These are phyloP conservation scores for Coniochaeta sp. DNA, from an alignment of 2,329 filamentous ascomycete genomes.

Conservation along the genomic window DNA sequence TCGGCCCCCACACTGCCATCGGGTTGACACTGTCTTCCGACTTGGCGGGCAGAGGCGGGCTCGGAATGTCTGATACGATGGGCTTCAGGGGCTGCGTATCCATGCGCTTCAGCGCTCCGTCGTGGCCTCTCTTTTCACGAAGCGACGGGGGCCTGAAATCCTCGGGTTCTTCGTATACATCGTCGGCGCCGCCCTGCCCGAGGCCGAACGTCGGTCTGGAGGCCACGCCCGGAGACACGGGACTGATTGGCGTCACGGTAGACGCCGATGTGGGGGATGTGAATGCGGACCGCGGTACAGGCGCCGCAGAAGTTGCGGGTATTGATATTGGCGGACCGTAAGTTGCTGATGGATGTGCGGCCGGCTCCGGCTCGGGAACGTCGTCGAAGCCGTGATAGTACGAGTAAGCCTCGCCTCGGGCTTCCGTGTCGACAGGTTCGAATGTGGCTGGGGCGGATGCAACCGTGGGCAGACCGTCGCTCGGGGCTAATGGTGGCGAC, in stretches of 20 bases:
- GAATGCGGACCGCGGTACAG: background rate
- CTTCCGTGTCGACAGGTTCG: constrained; percentile 12
- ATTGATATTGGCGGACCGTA: constrained; percentile 8
- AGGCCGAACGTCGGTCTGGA: background rate
- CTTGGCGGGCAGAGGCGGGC: constrained; percentile 10
- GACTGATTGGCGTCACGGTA: background rate
- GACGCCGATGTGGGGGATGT: background rate
- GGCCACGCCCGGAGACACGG: background rate
- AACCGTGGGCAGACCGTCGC: constrained; percentile 5
- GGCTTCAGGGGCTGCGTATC: constrained; percentile 16
- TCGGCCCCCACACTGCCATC: constrained; percentile 44
- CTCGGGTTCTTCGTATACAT: constrained; percentile 1
- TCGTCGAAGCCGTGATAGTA: constrained; percentile 14
- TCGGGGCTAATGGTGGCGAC: constrained; percentile 12
- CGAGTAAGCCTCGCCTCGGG: constrained; percentile 15
- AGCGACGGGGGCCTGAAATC: constrained; percentile 8
- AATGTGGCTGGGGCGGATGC: constrained; percentile 8
- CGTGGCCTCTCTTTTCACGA: constrained; percentile 2
- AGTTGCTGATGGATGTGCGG: background rate
- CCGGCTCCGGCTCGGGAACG: background rate
- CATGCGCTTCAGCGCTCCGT: constrained; percentile 11
- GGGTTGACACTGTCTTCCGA: constrained; percentile 38
- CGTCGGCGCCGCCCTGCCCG: background rate
- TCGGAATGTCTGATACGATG: constrained; percentile 17
- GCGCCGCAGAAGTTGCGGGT: background rate